Evolutionary conservation across 257 asterid species (phyloP).

Genomic region (Ilex aquifolium): DNA sequence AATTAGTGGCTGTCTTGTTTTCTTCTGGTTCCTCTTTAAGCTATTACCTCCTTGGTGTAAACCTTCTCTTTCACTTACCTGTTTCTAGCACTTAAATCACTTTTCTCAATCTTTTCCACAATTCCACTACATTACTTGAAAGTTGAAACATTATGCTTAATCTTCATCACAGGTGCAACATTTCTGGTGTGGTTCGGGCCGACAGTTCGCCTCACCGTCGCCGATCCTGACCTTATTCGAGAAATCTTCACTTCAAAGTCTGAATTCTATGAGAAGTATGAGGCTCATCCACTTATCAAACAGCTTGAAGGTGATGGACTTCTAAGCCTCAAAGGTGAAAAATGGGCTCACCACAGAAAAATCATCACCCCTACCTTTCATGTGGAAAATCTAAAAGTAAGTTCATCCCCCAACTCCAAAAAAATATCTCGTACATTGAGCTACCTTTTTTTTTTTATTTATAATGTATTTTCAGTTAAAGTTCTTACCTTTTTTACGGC

Average conservation of each 20-base stretch:
- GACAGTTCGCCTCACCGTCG: slow-evolving; percentile 42
- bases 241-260: slow-evolving; percentile 40
- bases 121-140: too few relatives aligned
- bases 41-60: too few relatives aligned
- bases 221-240: slow-evolving; percentile 43
- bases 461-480: background rate
- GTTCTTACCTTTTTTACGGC: background rate
- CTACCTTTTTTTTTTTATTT: background rate
- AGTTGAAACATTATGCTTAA: background rate
- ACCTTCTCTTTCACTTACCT: too few relatives aligned
- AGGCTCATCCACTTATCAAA: slow-evolving; percentile 39
- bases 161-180: slow-evolving; percentile 26
- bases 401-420: background rate
- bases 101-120: too few relatives aligned
- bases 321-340: slow-evolving; percentile 43
- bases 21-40: too few relatives aligned
- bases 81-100: too few relatives aligned
- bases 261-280: slow-evolving; percentile 41
- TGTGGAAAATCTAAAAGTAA: slow-evolving; percentile 44
- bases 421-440: too few relatives aligned
- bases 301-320: slow-evolving; percentile 47
- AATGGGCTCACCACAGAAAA: slow-evolving; percentile 49
- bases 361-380: slow-evolving; percentile 47
- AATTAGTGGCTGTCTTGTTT: background rate
- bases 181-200: slow-evolving; percentile 48